Percentiles rank a stretch among this genome's conserved stretches.
These are phyloP conservation scores for Silene latifolia DNA, from an alignment of 148 eudicot genomes.

Conservation along the genomic window DNA sequence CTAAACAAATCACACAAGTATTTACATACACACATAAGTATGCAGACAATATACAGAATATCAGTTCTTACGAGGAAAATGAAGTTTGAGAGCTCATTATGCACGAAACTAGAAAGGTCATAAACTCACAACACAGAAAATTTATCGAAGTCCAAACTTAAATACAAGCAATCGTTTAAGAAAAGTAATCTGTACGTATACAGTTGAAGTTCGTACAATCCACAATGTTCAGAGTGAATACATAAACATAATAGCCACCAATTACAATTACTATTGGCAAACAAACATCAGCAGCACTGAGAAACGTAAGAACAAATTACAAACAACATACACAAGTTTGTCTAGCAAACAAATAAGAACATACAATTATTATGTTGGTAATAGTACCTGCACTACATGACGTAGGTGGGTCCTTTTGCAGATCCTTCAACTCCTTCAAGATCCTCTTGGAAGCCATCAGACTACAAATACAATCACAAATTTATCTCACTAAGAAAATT, in stretches of 20 bases:
- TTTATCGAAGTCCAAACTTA: neutral
- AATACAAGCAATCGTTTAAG: too few species aligned
- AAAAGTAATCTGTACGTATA: neutral
- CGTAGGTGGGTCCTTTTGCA: conserved; percentile 34
- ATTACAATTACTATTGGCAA: neutral
- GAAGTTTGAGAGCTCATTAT: neutral
- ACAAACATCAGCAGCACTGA: neutral
- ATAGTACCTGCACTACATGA: conserved; percentile 33
- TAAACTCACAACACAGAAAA: neutral
- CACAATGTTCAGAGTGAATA: neutral
- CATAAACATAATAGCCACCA: neutral
- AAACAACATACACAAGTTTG: neutral
- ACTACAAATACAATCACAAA: neutral
- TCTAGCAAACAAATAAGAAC: conserved; percentile 1
- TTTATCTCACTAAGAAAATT: neutral
- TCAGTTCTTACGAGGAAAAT: neutral
- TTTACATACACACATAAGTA: neutral
- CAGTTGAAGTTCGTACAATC: neutral
- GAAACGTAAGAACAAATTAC: too few species aligned
- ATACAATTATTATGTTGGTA: neutral
- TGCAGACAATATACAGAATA: neutral
- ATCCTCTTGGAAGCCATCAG: conserved; percentile 30
- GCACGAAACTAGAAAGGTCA: neutral
- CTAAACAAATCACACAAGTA: neutral
- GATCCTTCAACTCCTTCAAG: conserved; percentile 34